Conservation (phyloP, 2,329 filamentous ascomycete genomes). For the Xylaria sp. region DNA sequence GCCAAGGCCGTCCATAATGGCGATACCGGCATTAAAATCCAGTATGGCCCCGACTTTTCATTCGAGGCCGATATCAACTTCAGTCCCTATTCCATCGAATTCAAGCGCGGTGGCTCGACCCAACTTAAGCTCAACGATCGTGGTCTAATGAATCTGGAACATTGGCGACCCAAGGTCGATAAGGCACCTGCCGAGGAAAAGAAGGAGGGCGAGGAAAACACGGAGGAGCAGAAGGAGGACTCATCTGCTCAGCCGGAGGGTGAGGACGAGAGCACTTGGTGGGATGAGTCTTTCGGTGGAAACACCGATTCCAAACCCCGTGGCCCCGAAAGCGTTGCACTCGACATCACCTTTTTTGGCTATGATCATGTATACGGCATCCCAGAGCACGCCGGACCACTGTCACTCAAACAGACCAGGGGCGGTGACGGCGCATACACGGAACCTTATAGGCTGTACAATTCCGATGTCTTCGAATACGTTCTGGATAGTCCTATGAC, state of each 20-base stretch:
- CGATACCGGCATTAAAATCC: slow-evolving; percentile 75
- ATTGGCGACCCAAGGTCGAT: slow-evolving; percentile 91
- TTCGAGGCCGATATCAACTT: slow-evolving; percentile 88
- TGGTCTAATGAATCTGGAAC: slow-evolving; percentile 92
- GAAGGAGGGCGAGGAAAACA: slow-evolving; percentile 61
- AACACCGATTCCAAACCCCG: slow-evolving; percentile 96
- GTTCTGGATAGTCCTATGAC: slow-evolving; percentile 98
- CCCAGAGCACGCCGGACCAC: slow-evolving; percentile 87
- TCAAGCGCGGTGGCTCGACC: slow-evolving; percentile 81
- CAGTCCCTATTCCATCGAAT: slow-evolving; percentile 85
- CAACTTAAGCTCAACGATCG: slow-evolving; percentile 91
- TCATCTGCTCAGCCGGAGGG: slow-evolving; percentile 48
- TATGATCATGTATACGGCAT: slow-evolving; percentile 96
- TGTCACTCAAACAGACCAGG: slow-evolving; percentile 90
- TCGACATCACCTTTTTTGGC: slow-evolving; percentile 92
- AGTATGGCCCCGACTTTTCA: slow-evolving; percentile 79
- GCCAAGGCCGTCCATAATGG: slow-evolving; percentile 75
- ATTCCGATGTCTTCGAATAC: slow-evolving; percentile 98
- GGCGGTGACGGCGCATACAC: slow-evolving; percentile 86
- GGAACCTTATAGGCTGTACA: slow-evolving; percentile 95
- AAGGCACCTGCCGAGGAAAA: slow-evolving; percentile 59
- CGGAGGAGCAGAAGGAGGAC: slow-evolving; percentile 58
- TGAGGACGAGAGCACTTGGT: slow-evolving; percentile 91
- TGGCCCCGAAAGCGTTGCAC: slow-evolving; percentile 88
- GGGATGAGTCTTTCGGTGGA: slow-evolving; percentile 96